Conservation (phyloP, 2,329 filamentous ascomycete species). For the Diaporthe australafricana region DNA sequence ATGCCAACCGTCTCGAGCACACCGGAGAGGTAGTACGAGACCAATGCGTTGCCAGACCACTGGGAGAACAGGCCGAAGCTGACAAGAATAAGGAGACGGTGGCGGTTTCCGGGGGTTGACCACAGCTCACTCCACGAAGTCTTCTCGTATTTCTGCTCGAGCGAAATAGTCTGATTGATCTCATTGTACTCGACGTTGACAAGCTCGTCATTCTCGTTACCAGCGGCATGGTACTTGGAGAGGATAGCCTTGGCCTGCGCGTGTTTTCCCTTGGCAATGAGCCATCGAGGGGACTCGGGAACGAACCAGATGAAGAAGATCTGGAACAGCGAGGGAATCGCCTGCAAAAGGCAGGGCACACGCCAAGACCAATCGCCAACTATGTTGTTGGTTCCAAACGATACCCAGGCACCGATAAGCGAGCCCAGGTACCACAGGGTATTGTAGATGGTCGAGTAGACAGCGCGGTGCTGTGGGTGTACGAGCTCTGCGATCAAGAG, state of each 20-base stretch:
- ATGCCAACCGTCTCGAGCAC: constrained; percentile 51
- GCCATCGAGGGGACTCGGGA: constrained; percentile 76
- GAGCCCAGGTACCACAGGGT: constrained; percentile 45
- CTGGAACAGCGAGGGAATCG: constrained; percentile 62
- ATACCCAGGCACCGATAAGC: constrained; percentile 42
- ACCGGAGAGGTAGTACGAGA: constrained; percentile 53
- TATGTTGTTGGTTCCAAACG: constrained; percentile 41
- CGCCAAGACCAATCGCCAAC: constrained; percentile 32
- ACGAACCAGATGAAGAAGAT: constrained; percentile 74
- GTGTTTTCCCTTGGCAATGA: constrained; percentile 70
- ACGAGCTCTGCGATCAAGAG: constrained; percentile 50
- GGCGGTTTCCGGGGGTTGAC: constrained; percentile 64
- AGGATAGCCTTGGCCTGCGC: constrained; percentile 35
- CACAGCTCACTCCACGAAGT: constrained; percentile 58
- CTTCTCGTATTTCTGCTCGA: constrained; percentile 58
- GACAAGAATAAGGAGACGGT: constrained; percentile 64
- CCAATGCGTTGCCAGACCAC: constrained; percentile 66
- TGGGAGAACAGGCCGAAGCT: constrained; percentile 67
- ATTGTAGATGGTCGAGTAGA: constrained; percentile 48
- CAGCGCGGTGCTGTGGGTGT: constrained; percentile 50
- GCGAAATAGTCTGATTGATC: constrained; percentile 55
- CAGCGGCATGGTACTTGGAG: constrained; percentile 51
- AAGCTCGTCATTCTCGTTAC: constrained; percentile 51
- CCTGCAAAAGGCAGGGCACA: constrained; percentile 35
- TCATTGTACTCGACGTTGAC: constrained; percentile 55